A percentile compares a stretch with the other conserved stretches of the same genome.
phyloP scores from a whole-genome alignment of 441 rosid species.

The Bruguiera hainesii region DNA sequence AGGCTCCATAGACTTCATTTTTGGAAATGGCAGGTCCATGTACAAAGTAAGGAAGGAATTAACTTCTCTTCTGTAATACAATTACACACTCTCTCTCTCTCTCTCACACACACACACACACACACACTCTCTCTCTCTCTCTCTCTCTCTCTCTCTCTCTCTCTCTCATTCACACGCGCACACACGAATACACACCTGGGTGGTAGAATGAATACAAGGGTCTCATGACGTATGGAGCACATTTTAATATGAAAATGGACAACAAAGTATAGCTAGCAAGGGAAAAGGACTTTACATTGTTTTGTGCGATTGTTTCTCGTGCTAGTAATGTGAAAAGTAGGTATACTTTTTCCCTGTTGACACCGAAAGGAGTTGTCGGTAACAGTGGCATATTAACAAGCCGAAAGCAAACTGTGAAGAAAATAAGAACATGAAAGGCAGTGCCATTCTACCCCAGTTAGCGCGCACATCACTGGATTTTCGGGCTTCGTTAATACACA shows the following conservation, averaged over 20 bases:
- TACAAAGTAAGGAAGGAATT: slow-evolving; percentile 48
- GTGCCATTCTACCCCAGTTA: slow-evolving; percentile 2
- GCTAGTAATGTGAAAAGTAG: slow-evolving; percentile 4
- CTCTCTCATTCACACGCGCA: too few relatives aligned
- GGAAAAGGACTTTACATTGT: slow-evolving; percentile 25
- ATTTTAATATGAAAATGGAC: slow-evolving; percentile 16
- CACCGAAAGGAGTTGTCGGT: slow-evolving; percentile 24
- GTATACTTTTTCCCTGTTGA: slow-evolving; percentile 8
- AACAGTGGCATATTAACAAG: slow-evolving; percentile 14
- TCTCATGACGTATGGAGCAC: neutral
- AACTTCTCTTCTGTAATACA: neutral
- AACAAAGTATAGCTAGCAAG: slow-evolving; percentile 2
- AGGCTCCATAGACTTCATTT: slow-evolving; percentile 90
- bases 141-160: too few relatives aligned
- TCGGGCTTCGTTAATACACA: neutral
- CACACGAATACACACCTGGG: too few relatives aligned
- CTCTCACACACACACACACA: too few relatives aligned
- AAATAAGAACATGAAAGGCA: slow-evolving; percentile 1
- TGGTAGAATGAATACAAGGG: too few relatives aligned
- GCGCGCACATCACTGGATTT: neutral
- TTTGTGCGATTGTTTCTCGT: neutral
- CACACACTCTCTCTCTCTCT: too few relatives aligned
- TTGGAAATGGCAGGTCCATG: slow-evolving; percentile 92
- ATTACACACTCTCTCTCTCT: too few relatives aligned
- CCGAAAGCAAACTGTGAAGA: neutral